These are phyloP conservation scores for Claviceps cyperi DNA, from an alignment of 2,329 filamentous ascomycete species.

Conservation along the genomic window DNA sequence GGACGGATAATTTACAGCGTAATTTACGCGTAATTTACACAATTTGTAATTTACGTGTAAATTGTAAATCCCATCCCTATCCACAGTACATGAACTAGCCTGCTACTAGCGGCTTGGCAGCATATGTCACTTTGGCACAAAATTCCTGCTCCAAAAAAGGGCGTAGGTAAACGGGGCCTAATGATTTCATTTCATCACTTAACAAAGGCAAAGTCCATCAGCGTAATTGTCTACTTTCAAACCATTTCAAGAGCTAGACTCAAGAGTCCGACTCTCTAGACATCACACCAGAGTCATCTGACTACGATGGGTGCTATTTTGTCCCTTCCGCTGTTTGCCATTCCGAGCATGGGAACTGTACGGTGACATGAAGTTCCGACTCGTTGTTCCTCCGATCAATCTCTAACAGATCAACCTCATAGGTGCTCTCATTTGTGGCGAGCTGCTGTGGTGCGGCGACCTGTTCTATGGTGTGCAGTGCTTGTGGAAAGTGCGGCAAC, in stretches of 20 bases:
- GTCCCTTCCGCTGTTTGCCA: slow-evolving; percentile 74
- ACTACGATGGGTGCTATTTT: slow-evolving; percentile 72
- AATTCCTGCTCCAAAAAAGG: too few species aligned
- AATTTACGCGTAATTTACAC: too few species aligned
- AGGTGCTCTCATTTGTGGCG: slow-evolving; percentile 65
- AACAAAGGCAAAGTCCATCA: too few species aligned
- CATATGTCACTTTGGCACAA: too few species aligned
- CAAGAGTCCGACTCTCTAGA: not conserved
- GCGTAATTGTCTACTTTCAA: too few species aligned
- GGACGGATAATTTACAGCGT: too few species aligned
- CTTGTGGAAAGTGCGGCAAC: slow-evolving; percentile 94
- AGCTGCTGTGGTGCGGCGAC: slow-evolving; percentile 96
- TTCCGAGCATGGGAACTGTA: slow-evolving; percentile 80
- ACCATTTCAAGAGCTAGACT: not conserved
- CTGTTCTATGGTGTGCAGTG: slow-evolving; percentile 88
- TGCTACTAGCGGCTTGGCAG: too few species aligned
- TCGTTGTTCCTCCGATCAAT: not conserved
- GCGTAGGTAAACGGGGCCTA: too few species aligned
- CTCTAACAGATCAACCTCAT: slow-evolving; percentile 6
- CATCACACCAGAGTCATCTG: not conserved
- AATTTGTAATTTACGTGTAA: too few species aligned
- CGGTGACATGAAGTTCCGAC: slow-evolving; percentile 20
- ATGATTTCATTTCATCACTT: too few species aligned
- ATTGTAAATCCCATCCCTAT: too few species aligned
- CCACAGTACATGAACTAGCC: too few species aligned